A percentile compares a stretch with the other conserved stretches of the same genome.
Conservation (phyloP, 2,329 filamentous ascomycete genomes). For the Pseudocercospora ulei region DNA sequence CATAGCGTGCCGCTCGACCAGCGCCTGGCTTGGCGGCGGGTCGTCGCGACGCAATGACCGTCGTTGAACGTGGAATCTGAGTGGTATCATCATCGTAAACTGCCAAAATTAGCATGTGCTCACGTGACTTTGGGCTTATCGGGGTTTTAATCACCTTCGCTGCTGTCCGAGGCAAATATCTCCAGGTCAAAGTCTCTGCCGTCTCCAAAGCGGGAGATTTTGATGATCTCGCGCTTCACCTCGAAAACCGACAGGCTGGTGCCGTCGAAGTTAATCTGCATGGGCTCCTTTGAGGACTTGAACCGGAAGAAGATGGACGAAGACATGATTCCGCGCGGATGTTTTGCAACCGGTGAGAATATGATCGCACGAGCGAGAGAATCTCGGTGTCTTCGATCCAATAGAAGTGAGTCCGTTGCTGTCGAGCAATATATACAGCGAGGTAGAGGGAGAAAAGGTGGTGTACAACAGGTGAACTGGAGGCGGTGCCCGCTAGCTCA, state of each 20-base stretch:
- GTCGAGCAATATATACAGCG: conserved; percentile 15
- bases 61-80: conserved; percentile 92
- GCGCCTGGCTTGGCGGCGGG: conserved; percentile 77
- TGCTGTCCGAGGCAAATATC: conserved; percentile 85
- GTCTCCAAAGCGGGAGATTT: conserved; percentile 83
- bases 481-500: conserved; percentile 23
- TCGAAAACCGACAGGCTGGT: conserved; percentile 98
- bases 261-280: conserved; percentile 90
- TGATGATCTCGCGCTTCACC: conserved; percentile 96
- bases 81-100: conserved; percentile 97
- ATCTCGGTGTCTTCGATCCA: conserved; percentile 9
- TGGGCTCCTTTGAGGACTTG: conserved; percentile 95
- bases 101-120: conserved; percentile 37
- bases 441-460: conserved; percentile 19
- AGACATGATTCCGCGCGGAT: conserved; percentile 60
- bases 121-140: background rate
- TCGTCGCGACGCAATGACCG: conserved; percentile 77
- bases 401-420: conserved; percentile 15
- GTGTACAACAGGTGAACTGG: conserved; percentile 27
- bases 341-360: conserved; percentile 4
- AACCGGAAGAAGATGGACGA: conserved; percentile 99
- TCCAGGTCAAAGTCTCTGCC: conserved; percentile 92
- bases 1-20: conserved; percentile 85
- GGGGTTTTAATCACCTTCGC: conserved; percentile 62
- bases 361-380: conserved; percentile 9